phyloP scores from a whole-genome alignment of 768 basidiomycete species.

The Cystobasidiopsis lactophilus region DNA sequence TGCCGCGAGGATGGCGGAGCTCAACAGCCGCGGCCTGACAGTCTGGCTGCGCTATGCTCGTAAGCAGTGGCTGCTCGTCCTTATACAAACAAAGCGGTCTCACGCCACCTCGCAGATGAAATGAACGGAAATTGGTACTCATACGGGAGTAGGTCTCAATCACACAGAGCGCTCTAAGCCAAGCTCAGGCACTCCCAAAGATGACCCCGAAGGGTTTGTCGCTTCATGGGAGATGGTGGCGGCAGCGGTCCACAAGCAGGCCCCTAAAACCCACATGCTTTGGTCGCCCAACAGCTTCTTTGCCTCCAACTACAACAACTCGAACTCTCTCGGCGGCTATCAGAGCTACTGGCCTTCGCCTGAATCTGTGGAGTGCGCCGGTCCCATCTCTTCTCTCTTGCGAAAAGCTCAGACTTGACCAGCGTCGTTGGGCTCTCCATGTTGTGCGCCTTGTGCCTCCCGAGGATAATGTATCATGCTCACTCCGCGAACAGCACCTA shows the following conservation, averaged over 20 bases:
- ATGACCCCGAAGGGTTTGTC: conserved; percentile 5
- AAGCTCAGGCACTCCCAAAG: not conserved
- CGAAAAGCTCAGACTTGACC: too few species aligned
- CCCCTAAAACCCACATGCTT: conserved; percentile 5
- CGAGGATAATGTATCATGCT: too few species aligned
- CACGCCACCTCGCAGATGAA: not conserved
- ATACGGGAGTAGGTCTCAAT: too few species aligned
- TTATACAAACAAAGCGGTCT: too few species aligned
- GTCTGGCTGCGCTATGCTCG: conserved; percentile 3
- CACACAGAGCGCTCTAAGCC: not conserved
- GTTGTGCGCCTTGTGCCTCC: too few species aligned
- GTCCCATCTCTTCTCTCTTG: too few species aligned
- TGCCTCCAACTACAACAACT: not conserved
- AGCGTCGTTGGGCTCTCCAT: too few species aligned
- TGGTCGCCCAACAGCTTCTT: conserved; percentile 6
- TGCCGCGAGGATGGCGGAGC: conserved; percentile 1
- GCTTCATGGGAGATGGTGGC: conserved; percentile 7
- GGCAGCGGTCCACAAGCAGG: conserved; percentile 1
- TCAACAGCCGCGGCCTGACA: conserved; percentile 4
- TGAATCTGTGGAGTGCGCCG: too few species aligned
- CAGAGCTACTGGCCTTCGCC: too few species aligned
- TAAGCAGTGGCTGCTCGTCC: too few species aligned
- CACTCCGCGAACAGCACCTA: too few species aligned
- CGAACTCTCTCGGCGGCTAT: too few species aligned
- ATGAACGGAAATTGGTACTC: conserved; percentile 3